Evolutionary conservation across 805 yeast species (phyloP).

Genomic region (Myxozyma lipomycoides): DNA sequence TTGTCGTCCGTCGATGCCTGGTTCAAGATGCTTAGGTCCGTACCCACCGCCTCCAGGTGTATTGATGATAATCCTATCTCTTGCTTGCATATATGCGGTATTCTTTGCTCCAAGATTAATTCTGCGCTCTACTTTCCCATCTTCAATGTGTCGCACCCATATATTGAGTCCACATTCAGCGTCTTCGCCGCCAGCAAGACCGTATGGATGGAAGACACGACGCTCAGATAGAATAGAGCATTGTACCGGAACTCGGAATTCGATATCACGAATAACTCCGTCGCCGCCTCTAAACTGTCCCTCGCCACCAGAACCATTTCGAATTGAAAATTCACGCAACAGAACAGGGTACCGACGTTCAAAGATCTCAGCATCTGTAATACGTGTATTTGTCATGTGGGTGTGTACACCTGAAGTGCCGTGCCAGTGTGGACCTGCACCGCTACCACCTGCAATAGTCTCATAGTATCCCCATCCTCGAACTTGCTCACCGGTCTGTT

Average conservation of each 20-base stretch:
- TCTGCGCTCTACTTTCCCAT: slow-evolving; percentile 31
- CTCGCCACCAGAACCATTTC: slow-evolving; percentile 73
- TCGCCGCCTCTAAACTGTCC: slow-evolving; percentile 76
- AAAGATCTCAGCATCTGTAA: slow-evolving; percentile 85
- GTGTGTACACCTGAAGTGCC: slow-evolving; percentile 91
- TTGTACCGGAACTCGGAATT: slow-evolving; percentile 63
- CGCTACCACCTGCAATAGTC: slow-evolving; percentile 94
- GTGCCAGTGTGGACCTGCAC: slow-evolving; percentile 83
- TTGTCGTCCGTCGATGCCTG: slow-evolving; percentile 4
- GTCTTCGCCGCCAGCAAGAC: slow-evolving; percentile 74
- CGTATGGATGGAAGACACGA: slow-evolving; percentile 80
- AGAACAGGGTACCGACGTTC: slow-evolving; percentile 86
- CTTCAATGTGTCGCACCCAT: slow-evolving; percentile 37
- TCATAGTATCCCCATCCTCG: slow-evolving; percentile 31
- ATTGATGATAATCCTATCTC: slow-evolving; percentile 62
- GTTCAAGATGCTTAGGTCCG: slow-evolving; percentile 41
- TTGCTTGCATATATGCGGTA: slow-evolving; percentile 52
- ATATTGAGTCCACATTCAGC: slow-evolving; percentile 69
- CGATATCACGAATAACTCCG: slow-evolving; percentile 82
- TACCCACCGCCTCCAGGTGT: slow-evolving; percentile 91
- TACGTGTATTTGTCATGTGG: slow-evolving; percentile 89
- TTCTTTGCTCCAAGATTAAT: slow-evolving; percentile 64
- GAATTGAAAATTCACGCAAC: slow-evolving; percentile 63
- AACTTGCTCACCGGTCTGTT: slow-evolving; percentile 36
- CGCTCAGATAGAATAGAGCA: slow-evolving; percentile 85